phyloP scores from a whole-genome alignment of 495 filamentous ascomycete species.

The Penicillium flavigenum region DNA sequence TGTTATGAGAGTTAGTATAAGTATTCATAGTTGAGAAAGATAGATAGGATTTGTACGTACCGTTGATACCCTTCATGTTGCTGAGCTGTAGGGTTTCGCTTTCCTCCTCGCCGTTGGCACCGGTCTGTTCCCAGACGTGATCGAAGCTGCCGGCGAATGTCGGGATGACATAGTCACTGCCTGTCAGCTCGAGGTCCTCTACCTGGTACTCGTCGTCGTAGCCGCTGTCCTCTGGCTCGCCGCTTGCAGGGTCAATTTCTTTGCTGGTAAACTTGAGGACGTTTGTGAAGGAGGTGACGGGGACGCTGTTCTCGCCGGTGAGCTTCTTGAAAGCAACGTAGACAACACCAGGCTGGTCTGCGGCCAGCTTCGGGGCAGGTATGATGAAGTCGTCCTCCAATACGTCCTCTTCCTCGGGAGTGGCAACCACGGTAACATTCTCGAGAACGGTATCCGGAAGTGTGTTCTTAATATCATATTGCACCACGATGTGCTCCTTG shows the following conservation, averaged over 20 bases:
- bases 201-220: slow-evolving; percentile 99
- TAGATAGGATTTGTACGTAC: slow-evolving; percentile 51
- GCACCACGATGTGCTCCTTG: slow-evolving; percentile 92
- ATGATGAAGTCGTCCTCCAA: slow-evolving; percentile 91
- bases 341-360: slow-evolving; percentile 83
- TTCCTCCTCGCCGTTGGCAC: slow-evolving; percentile 81
- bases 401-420: slow-evolving; percentile 75
- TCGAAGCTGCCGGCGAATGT: slow-evolving; percentile 93
- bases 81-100: slow-evolving; percentile 89
- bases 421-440: slow-evolving; percentile 85
- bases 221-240: slow-evolving; percentile 85
- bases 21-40: slow-evolving; percentile 16
- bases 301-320: slow-evolving; percentile 64
- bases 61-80: slow-evolving; percentile 86
- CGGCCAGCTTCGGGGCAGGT: slow-evolving; percentile 73
- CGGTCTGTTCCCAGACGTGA: slow-evolving; percentile 94
- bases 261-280: slow-evolving; percentile 95
- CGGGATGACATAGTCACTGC: slow-evolving; percentile 91
- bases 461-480: slow-evolving; percentile 98
- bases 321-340: slow-evolving; percentile 93
- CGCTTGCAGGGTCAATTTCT: slow-evolving; percentile 94
- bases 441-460: slow-evolving; percentile 84
- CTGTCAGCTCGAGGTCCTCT: slow-evolving; percentile 85
- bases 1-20: slow-evolving; percentile 53
- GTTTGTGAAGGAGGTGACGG: slow-evolving; percentile 82